These are phyloP conservation scores for Solanum lignicaule DNA, from an alignment of 257 asterid species.

Conservation along the genomic window DNA sequence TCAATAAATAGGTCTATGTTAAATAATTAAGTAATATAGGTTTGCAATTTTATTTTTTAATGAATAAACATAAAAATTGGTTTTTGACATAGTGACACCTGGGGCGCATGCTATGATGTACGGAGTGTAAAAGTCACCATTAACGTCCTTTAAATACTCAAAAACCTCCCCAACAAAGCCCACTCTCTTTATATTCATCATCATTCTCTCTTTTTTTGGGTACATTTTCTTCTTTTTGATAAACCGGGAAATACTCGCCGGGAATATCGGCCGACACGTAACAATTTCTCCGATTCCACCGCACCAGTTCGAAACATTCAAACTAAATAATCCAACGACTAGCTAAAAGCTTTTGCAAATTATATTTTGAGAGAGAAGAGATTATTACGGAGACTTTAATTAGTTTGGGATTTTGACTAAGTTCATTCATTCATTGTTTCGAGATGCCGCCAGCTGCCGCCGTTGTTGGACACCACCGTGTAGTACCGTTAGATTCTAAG, in stretches of 20 bases:
- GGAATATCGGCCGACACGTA: slow-evolving; percentile 13
- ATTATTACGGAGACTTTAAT: neutral
- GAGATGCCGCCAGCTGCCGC: slow-evolving; percentile 83
- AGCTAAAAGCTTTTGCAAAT: neutral
- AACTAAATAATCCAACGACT: neutral
- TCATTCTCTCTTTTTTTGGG: neutral
- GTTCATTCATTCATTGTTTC: neutral
- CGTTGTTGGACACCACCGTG: slow-evolving; percentile 43
- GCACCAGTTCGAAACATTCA: neutral
- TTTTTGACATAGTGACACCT: neutral
- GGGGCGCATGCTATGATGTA: neutral
- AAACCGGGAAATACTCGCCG: neutral
- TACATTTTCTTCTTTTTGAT: neutral
- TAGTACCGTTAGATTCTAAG: slow-evolving; percentile 5
- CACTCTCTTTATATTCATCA: neutral
- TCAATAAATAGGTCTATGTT: no score
- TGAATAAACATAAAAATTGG: neutral
- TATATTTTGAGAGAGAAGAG: neutral
- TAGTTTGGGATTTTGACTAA: slow-evolving; percentile 2
- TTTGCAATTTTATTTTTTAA: neutral
- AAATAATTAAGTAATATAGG: no score
- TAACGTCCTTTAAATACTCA: neutral
- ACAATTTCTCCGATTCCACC: neutral
- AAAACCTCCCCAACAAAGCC: neutral
- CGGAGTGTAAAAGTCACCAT: neutral